A percentile compares a stretch with the other conserved stretches of the same genome.
Conservation (phyloP, 2,329 filamentous ascomycete genomes). For the Paecilomyces dactylethromorphus region DNA sequence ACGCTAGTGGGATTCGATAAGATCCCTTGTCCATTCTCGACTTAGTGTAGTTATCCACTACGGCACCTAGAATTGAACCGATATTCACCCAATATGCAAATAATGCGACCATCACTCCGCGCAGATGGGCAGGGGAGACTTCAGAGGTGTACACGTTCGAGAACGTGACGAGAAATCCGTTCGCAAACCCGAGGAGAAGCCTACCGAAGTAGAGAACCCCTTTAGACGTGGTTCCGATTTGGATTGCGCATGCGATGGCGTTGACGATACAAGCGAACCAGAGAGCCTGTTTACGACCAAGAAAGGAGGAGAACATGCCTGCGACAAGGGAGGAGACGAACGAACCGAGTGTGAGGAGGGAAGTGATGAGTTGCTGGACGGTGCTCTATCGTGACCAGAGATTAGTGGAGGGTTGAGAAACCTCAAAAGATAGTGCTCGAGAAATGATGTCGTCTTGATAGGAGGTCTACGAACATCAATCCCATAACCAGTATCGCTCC, state of each 20-base stretch:
- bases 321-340: constrained; percentile 45
- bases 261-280: constrained; percentile 45
- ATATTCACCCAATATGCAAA: constrained; percentile 32
- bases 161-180: constrained; percentile 42
- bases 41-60: constrained; percentile 18
- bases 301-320: constrained; percentile 42
- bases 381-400: constrained; percentile 26
- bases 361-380: constrained; percentile 49
- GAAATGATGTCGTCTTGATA: too few relatives aligned
- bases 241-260: constrained; percentile 37
- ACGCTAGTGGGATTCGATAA: constrained; percentile 17
- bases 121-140: constrained; percentile 40
- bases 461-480: neutral
- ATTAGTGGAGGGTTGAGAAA: neutral
- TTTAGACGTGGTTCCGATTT: constrained; percentile 36
- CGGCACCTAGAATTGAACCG: constrained; percentile 10
- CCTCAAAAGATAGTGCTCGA: too few relatives aligned
- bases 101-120: constrained; percentile 44
- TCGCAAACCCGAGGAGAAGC: constrained; percentile 38
- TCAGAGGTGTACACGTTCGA: constrained; percentile 46
- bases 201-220: constrained; percentile 42
- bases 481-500: constrained; percentile 16
- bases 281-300: constrained; percentile 41
- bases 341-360: constrained; percentile 45
- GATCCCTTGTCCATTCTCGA: constrained; percentile 21